Conservation (phyloP, 2,329 filamentous ascomycete species). For the Ambrosiella xylebori region DNA sequence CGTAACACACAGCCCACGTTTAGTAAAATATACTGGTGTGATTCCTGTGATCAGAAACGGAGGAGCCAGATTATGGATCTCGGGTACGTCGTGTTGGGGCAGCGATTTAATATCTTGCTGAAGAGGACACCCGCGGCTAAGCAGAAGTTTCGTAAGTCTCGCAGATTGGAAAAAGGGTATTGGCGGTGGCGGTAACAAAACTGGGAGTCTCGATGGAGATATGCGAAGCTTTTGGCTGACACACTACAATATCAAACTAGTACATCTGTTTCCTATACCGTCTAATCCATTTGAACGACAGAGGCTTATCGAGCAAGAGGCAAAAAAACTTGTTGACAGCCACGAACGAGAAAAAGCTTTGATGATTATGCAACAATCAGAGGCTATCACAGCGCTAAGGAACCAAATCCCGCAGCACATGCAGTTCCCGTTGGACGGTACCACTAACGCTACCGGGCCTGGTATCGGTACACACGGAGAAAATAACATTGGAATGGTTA, state of each 20-base stretch:
- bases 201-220: not conserved
- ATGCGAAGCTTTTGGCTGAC: no score
- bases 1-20: not conserved
- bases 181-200: not conserved
- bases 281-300: not conserved
- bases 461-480: no score
- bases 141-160: constrained; percentile 1
- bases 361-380: no score
- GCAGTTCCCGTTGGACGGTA: no score
- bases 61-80: not conserved
- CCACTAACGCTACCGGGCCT: no score
- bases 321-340: not conserved
- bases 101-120: not conserved
- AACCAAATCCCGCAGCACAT: no score
- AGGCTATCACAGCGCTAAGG: no score
- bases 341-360: not conserved
- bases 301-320: not conserved
- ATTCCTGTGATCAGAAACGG: not conserved
- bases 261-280: no score
- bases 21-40: not conserved
- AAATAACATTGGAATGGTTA: no score
- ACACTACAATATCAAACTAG: no score
- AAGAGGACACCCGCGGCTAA: not conserved
- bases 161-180: not conserved
- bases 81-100: not conserved